phyloP scores from a whole-genome alignment of 2,329 filamentous ascomycete species.

The Dothidotthia symphoricarpi region DNA sequence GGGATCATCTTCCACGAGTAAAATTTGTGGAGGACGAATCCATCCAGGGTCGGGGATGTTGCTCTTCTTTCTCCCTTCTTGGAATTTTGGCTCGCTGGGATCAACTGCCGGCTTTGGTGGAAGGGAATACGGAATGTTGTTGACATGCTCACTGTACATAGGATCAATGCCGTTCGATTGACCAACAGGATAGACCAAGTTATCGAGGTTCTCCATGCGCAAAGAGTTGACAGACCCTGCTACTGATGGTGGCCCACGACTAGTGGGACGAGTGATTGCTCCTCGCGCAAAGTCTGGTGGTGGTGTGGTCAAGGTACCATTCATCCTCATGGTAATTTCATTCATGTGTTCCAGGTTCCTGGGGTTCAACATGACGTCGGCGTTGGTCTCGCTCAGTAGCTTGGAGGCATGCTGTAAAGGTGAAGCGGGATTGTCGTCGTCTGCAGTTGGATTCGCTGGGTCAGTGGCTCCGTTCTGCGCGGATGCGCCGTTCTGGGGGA shows the following conservation, averaged over 20 bases:
- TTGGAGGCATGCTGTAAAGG: slow-evolving; percentile 68
- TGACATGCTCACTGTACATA: slow-evolving; percentile 89
- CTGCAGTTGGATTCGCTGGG: slow-evolving; percentile 46
- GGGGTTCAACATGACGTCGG: slow-evolving; percentile 63
- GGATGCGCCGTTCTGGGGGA: slow-evolving; percentile 30
- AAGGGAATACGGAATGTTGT: slow-evolving; percentile 86
- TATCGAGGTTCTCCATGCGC: slow-evolving; percentile 61
- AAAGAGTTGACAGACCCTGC: slow-evolving; percentile 53
- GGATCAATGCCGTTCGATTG: slow-evolving; percentile 91
- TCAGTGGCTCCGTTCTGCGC: slow-evolving; percentile 46
- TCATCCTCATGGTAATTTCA: slow-evolving; percentile 56
- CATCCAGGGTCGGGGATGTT: slow-evolving; percentile 62
- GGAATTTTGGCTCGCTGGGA: slow-evolving; percentile 47
- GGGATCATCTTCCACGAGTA: slow-evolving; percentile 82
- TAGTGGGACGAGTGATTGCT: slow-evolving; percentile 44
- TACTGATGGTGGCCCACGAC: slow-evolving; percentile 47
- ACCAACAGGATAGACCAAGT: slow-evolving; percentile 85
- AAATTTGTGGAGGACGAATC: slow-evolving; percentile 70
- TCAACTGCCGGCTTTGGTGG: slow-evolving; percentile 61
- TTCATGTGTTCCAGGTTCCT: slow-evolving; percentile 65
- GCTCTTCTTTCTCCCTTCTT: slow-evolving; percentile 61
- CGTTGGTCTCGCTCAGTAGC: slow-evolving; percentile 63
- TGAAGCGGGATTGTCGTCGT: slow-evolving; percentile 64
- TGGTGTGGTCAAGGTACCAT: slow-evolving; percentile 57
- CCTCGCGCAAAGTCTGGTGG: slow-evolving; percentile 55